Conservation (phyloP, 1,284 basidiomycete genomes). For the Boletus semigastroideus region DNA sequence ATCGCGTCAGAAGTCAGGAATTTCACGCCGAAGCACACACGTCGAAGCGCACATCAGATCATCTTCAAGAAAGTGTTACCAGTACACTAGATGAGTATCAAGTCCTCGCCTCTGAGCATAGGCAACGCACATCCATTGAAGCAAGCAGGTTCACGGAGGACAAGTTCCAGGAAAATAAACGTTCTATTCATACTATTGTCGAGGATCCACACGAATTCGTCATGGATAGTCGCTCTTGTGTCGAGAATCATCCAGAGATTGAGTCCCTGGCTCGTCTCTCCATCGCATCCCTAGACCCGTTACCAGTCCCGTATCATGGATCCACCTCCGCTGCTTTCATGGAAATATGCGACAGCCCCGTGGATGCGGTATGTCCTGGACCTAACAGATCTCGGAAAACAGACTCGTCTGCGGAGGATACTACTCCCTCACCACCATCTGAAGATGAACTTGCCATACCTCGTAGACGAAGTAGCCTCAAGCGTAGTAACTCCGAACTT, state of each 20-base stretch:
- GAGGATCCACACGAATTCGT: constrained; percentile 28
- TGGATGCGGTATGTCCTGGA: constrained; percentile 18
- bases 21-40: constrained; percentile 20
- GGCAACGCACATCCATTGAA: constrained; percentile 17
- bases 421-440: constrained; percentile 31
- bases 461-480: constrained; percentile 61
- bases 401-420: constrained; percentile 20
- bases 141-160: constrained; percentile 16
- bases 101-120: constrained; percentile 6
- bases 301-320: constrained; percentile 36
- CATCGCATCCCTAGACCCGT: constrained; percentile 30
- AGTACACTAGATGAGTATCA: constrained; percentile 18
- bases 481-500: constrained; percentile 45
- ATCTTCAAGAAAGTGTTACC: constrained; percentile 14
- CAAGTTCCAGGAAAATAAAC: constrained; percentile 22
- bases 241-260: constrained; percentile 23
- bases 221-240: constrained; percentile 12
- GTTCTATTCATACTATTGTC: constrained; percentile 29
- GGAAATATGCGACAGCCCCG: constrained; percentile 36
- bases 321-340: constrained; percentile 33
- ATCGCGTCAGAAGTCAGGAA: constrained; percentile 14
- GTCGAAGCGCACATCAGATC: constrained; percentile 11
- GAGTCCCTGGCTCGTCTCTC: constrained; percentile 28
- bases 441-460: constrained; percentile 33
- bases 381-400: constrained; percentile 6